A percentile compares a stretch with the other conserved stretches of the same genome.
Evolutionary conservation across 179 eudicot genomes (phyloP).

Genomic region (Drosera spatulata): DNA sequence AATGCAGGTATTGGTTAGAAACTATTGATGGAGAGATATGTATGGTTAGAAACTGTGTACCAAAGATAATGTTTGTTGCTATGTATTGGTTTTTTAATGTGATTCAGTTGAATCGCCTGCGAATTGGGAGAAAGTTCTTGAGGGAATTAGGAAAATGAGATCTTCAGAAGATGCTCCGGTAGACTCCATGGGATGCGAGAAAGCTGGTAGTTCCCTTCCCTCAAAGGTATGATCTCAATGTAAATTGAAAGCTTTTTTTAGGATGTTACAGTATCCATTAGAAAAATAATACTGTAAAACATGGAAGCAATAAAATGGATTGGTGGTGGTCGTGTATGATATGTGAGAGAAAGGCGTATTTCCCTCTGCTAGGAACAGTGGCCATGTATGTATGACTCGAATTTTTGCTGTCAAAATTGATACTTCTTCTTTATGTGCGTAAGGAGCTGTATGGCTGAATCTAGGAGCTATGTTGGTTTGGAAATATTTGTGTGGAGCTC

Average conservation of each 20-base stretch:
- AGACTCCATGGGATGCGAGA: conserved; percentile 90
- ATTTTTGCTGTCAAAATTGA: no score
- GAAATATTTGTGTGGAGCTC: no score
- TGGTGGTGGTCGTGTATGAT: not conserved
- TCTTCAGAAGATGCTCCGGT: conserved; percentile 86
- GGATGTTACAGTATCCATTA: not conserved
- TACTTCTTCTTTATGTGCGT: no score
- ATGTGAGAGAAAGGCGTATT: no score
- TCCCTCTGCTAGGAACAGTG: no score
- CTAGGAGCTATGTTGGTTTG: no score
- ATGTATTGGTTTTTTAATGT: not conserved
- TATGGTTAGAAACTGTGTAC: no score
- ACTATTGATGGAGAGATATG: no score
- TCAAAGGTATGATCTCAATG: conserved; percentile 40
- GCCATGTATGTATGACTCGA: no score
- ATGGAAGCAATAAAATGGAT: not conserved
- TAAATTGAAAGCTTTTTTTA: not conserved
- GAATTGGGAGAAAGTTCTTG: conserved; percentile 68
- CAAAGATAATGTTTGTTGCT: no score
- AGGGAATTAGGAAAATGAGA: conserved; percentile 75
- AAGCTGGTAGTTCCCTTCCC: conserved; percentile 76
- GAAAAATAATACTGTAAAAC: not conserved
- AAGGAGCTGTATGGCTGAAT: no score
- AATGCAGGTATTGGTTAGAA: no score
- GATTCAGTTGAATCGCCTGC: conserved; percentile 39